Evolutionary conservation across 495 filamentous ascomycete species (phyloP).

Genomic region (Sporormia fimetaria): DNA sequence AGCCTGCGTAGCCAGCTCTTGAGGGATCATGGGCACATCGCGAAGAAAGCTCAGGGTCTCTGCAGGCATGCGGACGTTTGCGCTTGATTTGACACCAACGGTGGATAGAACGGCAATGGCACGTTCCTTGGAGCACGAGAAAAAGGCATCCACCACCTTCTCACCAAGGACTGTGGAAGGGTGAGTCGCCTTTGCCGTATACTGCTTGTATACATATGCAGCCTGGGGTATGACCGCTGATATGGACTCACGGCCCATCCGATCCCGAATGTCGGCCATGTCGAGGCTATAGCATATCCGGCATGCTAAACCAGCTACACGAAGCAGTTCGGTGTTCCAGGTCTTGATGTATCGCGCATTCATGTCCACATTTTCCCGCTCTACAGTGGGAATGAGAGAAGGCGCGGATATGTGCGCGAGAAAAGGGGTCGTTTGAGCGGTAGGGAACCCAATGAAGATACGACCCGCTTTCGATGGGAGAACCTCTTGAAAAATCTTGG

Average conservation of each 20-base stretch:
- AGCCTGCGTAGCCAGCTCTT: constrained; percentile 52
- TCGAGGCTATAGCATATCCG: constrained; percentile 78
- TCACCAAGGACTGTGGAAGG: constrained; percentile 69
- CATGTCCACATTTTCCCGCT: constrained; percentile 90
- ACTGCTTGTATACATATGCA: constrained; percentile 67
- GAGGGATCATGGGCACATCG: constrained; percentile 76
- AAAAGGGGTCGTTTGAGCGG: constrained; percentile 87
- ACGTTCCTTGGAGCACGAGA: constrained; percentile 70
- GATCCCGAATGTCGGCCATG: constrained; percentile 54
- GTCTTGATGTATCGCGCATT: constrained; percentile 86
- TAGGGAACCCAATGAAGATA: constrained; percentile 96
- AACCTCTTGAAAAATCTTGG: constrained; percentile 81
- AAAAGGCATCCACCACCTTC: constrained; percentile 86
- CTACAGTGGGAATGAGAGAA: constrained; percentile 96
- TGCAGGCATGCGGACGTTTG: constrained; percentile 64
- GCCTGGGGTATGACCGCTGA: constrained; percentile 59
- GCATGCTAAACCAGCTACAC: constrained; percentile 79
- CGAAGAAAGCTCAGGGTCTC: constrained; percentile 82
- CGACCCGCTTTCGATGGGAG: constrained; percentile 76
- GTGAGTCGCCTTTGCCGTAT: constrained; percentile 77
- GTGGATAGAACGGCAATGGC: constrained; percentile 82
- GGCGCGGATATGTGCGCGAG: constrained; percentile 97
- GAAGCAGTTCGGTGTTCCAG: constrained; percentile 95
- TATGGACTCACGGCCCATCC: constrained; percentile 49
- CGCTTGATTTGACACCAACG: constrained; percentile 66